Evolutionary conservation across 257 asterid species (phyloP), one percentile per base, ranked within the genome.

Genomic region (Verbascum thapsus): DNA sequence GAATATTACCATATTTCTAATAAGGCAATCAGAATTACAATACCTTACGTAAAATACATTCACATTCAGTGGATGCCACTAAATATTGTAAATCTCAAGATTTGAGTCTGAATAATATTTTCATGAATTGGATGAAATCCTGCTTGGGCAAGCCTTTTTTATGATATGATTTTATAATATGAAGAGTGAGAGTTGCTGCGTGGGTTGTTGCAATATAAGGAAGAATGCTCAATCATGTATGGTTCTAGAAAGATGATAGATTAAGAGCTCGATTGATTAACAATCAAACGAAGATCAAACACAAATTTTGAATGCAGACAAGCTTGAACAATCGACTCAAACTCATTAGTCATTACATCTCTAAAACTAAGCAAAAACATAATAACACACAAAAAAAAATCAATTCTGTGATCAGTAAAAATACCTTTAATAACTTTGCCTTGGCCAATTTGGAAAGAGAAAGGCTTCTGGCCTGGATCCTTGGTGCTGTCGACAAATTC

Each of bases 401-500:
- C 6, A 37, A 23, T 10, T 26, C 6, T 30, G 5, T 26, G 1
- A 39, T 38, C 49, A 19, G 22, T 10, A 52, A 38, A 30, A 49
- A 0, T 81, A 94, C 99, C 99, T 90, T 85, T 90, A 53, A 94
- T 89, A 61, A 94, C 99, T 43, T 70, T 82, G 61, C 95, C 97
- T 63, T 70, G 74, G 38, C 99, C 97, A 70, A 94, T 80, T 76
- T 80, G 78, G 76, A 94, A 94, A 39, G 90, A 0, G 76, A 94
- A 94, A 19, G 99, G 99, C 80, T 74, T 9, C 88, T 94, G 97
- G 44, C 95, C 95, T 16, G 88, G 80, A 83, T 94, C 97, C 94
- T 94, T 94, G 64, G 99, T 94, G 84, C 99, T 94, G 74, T 67
- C 20, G 22, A 26, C 18, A 64, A 58, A 67, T 66, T 61, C 63